Conservation (phyloP, 208 protist genomes). For the Leishmania turanica region DNA sequence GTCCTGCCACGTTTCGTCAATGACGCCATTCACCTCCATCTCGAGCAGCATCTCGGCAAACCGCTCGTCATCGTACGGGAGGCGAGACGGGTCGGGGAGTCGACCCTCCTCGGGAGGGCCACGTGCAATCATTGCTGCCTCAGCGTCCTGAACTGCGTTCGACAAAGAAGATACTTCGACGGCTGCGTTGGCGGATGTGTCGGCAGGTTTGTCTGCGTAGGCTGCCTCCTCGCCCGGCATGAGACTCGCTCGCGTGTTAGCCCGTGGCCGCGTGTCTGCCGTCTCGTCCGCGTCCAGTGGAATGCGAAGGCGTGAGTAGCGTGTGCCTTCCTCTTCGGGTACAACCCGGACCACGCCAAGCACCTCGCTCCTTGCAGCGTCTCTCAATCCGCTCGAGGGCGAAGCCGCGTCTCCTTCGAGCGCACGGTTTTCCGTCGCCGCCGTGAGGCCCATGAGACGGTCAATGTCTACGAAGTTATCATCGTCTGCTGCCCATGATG, state of each 20-base stretch:
- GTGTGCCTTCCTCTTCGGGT: constrained; percentile 33
- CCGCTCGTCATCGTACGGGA: constrained; percentile 87
- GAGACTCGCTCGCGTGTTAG: constrained; percentile 46
- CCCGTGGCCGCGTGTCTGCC: constrained; percentile 15
- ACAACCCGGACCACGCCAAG: constrained; percentile 44
- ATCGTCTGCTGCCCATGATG: not conserved
- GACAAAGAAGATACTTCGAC: not conserved
- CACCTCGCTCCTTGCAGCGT: constrained; percentile 9
- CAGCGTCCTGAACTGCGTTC: not conserved
- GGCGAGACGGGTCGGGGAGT: constrained; percentile 19
- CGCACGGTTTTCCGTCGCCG: not conserved
- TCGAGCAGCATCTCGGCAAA: constrained; percentile 87
- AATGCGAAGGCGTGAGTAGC: constrained; percentile 65
- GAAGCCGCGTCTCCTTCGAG: not conserved
- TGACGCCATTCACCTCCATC: constrained; percentile 90
- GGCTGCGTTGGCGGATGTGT: not conserved
- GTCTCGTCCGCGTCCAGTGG: constrained; percentile 33
- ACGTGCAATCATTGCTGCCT: no score
- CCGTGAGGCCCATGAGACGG: not conserved
- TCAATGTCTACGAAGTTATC: constrained; percentile 69
- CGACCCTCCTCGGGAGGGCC: not conserved
- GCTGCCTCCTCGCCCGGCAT: constrained; percentile 26
- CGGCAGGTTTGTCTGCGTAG: constrained; percentile 14
- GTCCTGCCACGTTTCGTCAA: constrained; percentile 91
- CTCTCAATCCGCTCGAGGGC: not conserved